Conservation (phyloP, 305 asterid species). For the Solanum hybrid region DNA sequence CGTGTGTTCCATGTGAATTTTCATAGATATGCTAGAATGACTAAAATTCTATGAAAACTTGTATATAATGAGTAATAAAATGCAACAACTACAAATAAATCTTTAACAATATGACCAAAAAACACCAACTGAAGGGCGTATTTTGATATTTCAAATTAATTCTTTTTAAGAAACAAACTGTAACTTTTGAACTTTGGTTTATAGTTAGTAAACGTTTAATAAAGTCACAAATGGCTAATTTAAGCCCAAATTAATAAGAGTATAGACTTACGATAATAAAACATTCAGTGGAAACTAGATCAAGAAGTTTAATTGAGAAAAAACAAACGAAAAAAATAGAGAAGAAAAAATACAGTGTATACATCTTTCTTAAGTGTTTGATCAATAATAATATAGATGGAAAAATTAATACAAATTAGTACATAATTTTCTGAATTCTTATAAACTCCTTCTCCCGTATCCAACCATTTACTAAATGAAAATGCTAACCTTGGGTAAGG, state of each 20-base stretch:
- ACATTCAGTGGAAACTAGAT: neutral
- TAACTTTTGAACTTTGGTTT: neutral
- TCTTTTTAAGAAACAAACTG: neutral
- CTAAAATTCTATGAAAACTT: neutral
- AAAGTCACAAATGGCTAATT: neutral
- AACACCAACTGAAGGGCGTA: neutral
- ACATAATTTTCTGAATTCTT: neutral
- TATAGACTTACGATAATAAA: neutral
- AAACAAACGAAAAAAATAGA: neutral
- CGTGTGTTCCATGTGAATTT: neutral
- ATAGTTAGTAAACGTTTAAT: neutral
- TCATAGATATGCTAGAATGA: neutral
- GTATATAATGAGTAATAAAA: too few relatives aligned
- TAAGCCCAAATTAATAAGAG: neutral
- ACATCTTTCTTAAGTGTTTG: neutral
- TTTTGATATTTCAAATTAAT: neutral
- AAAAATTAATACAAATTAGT: too few relatives aligned
- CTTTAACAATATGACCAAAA: neutral
- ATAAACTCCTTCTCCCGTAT: neutral
- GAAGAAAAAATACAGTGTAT: neutral
- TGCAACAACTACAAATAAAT: too few relatives aligned
- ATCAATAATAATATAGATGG: neutral
- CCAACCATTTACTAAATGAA: neutral
- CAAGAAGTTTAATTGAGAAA: neutral
- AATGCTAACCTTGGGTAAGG: neutral